Percentiles rank a stretch among this genome's conserved stretches.
Conservation (phyloP, 2,329 filamentous ascomycete species). For the Colletotrichum kahawae region DNA sequence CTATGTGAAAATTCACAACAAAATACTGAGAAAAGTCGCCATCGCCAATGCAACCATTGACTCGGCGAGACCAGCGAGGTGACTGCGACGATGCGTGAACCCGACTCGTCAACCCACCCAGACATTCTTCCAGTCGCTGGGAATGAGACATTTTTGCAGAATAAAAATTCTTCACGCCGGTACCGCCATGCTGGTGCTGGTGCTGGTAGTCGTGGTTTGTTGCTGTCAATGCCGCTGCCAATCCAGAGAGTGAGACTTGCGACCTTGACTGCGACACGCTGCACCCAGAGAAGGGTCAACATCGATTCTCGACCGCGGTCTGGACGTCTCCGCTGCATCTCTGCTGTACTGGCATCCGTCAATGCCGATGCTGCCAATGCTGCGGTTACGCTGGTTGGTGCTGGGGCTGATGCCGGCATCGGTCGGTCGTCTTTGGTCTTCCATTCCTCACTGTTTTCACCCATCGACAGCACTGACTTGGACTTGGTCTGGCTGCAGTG, state of each 20-base stretch:
- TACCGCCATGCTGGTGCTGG: neutral
- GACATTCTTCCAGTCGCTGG: neutral
- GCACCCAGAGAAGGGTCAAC: neutral
- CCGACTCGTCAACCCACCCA: neutral
- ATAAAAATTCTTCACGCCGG: slow-evolving; percentile 4
- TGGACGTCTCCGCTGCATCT: neutral
- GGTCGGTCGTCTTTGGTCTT: neutral
- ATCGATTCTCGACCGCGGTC: neutral
- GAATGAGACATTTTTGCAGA: slow-evolving; percentile 11
- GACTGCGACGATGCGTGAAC: neutral
- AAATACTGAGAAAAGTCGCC: neutral
- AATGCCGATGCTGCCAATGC: neutral
- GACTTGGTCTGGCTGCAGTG: neutral
- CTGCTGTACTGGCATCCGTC: neutral
- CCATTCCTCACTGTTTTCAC: neutral
- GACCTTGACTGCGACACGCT: neutral
- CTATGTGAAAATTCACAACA: neutral
- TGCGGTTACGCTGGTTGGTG: neutral
- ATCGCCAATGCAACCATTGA: slow-evolving; percentile 8
- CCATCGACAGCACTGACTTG: slow-evolving; percentile 4
- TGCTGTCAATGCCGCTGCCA: neutral
- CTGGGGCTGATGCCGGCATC: slow-evolving; percentile 1
- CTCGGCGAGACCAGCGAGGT: neutral
- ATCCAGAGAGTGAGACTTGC: neutral
- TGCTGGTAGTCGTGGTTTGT: neutral